Base-by-base conservation (phyloP, 306 rosid species). In the Senna tora region DNA sequence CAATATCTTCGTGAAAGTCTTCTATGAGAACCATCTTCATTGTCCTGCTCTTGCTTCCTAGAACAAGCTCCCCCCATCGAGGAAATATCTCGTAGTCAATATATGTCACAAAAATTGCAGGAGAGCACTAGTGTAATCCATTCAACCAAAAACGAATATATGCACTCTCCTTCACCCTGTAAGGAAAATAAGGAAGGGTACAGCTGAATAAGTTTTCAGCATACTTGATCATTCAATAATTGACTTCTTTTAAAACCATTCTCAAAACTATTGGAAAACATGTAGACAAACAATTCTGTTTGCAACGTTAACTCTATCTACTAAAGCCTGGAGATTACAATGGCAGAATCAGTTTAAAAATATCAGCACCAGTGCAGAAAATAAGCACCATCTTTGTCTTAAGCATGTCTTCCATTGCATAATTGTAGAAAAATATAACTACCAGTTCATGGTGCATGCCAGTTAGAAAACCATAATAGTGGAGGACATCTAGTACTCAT, bases 151-250 rank as follows among this genome's bases (percentile, higher is more conserved):
- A 66, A 42, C n/a, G 59, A 78, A 70, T 53, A 32, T 21, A 73
- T 49, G 62, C 73, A 78, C 47, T 30, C 56, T 42, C 47, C 79
- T 70, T 77, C 83, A 57, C 50, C 75, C 79, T 71, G 75, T 41
- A 69, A 49, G 73, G 71, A 39, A 28, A 67, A 66, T 55, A 59
- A 52, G 43, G 49, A 36, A 53, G 65, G 34, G 75, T 36, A 74
- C 50, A 72, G 69, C 54, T 74, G 42, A 75, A 68, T 65, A 60
- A 85, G 79, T 50, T 34, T 62, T 39, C 46, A 47, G 74, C 65
- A 56, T 28, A 54, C 38, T 49, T 33, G 59, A 76, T 16, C 49
- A 36, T 38, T 5, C 62, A 52, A 5, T 57, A 45, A 75, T 58
- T 30, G 65, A 11, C 45, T 62, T 61, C 69, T 17, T 11, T 71